Evolutionary conservation across 345 rosid species (phyloP).

Genomic region (Gossypium turneri): DNA sequence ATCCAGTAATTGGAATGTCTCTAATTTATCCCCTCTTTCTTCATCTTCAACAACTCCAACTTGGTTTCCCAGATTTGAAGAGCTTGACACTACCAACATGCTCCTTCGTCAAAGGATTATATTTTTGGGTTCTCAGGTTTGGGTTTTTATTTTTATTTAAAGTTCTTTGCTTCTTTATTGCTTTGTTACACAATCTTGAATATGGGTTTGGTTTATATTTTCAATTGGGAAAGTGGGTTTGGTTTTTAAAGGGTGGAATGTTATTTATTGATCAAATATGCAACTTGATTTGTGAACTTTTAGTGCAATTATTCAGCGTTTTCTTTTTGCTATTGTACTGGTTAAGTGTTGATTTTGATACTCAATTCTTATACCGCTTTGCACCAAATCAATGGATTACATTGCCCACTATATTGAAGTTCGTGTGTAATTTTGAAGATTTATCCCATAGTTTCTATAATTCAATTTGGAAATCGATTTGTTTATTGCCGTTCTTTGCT

Average conservation of each 20-base stretch:
- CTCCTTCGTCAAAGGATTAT: slow-evolving; percentile 90
- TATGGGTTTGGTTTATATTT: neutral
- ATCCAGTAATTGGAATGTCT: slow-evolving; percentile 67
- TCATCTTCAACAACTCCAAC: slow-evolving; percentile 38
- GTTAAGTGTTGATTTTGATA: too few relatives aligned
- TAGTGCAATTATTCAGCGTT: too few relatives aligned
- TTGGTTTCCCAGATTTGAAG: slow-evolving; percentile 69
- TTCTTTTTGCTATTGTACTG: neutral
- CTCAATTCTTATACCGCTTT: too few relatives aligned
- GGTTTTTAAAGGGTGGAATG: neutral
- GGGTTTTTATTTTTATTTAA: neutral
- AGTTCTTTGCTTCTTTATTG: neutral
- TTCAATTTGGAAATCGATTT: too few relatives aligned
- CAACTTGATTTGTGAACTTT: too few relatives aligned
- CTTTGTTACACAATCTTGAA: neutral
- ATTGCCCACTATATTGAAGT: too few relatives aligned
- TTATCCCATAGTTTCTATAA: too few relatives aligned
- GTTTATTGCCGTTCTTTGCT: too few relatives aligned
- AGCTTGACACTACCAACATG: slow-evolving; percentile 81
- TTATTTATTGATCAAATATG: too few relatives aligned
- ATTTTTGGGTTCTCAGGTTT: slow-evolving; percentile 55
- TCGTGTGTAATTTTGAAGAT: too few relatives aligned
- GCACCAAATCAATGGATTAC: too few relatives aligned
- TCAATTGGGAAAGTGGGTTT: neutral
- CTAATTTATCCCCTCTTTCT: slow-evolving; percentile 16